phyloP scores from a whole-genome alignment of 2,329 filamentous ascomycete species.

The Pezicula radicicola region DNA sequence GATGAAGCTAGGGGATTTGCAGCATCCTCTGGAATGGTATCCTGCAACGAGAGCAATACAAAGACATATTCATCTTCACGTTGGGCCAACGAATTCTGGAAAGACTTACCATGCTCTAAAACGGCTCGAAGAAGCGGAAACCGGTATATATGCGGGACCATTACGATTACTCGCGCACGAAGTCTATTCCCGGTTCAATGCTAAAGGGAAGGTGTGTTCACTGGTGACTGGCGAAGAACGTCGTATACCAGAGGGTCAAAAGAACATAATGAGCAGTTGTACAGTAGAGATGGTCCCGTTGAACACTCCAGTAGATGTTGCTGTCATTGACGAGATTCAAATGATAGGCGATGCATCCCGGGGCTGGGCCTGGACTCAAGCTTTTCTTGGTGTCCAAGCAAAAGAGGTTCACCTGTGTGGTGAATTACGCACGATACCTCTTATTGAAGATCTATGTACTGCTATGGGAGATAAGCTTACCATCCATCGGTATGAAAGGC shows the following conservation, averaged over 20 bases:
- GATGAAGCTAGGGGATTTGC: slow-evolving; percentile 69
- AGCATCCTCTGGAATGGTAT: slow-evolving; percentile 92
- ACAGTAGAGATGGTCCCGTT: slow-evolving; percentile 85
- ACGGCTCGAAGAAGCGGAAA: slow-evolving; percentile 70
- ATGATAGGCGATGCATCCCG: slow-evolving; percentile 83
- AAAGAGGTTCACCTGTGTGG: slow-evolving; percentile 92
- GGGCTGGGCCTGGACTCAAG: slow-evolving; percentile 93
- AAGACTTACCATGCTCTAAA: slow-evolving; percentile 96
- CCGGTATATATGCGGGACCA: slow-evolving; percentile 87
- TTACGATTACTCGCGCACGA: slow-evolving; percentile 88
- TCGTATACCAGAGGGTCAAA: slow-evolving; percentile 58
- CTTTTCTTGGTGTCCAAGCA: slow-evolving; percentile 81
- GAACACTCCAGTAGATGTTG: slow-evolving; percentile 64
- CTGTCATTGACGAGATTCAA: slow-evolving; percentile 97
- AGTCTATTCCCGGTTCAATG: slow-evolving; percentile 82
- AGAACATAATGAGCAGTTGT: slow-evolving; percentile 70
- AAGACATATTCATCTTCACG: slow-evolving; percentile 84
- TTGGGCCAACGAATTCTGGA: slow-evolving; percentile 95
- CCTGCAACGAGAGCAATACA: slow-evolving; percentile 77
- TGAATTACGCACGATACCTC: slow-evolving; percentile 75
- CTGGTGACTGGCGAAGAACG: slow-evolving; percentile 91
- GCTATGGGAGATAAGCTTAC: slow-evolving; percentile 78
- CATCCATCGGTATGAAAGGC: slow-evolving; percentile 78
- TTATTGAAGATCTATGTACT: slow-evolving; percentile 76
- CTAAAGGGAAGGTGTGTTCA: slow-evolving; percentile 73